Base-by-base conservation (phyloP, 768 basidiomycete species). In the Trametes sanguinea region DNA sequence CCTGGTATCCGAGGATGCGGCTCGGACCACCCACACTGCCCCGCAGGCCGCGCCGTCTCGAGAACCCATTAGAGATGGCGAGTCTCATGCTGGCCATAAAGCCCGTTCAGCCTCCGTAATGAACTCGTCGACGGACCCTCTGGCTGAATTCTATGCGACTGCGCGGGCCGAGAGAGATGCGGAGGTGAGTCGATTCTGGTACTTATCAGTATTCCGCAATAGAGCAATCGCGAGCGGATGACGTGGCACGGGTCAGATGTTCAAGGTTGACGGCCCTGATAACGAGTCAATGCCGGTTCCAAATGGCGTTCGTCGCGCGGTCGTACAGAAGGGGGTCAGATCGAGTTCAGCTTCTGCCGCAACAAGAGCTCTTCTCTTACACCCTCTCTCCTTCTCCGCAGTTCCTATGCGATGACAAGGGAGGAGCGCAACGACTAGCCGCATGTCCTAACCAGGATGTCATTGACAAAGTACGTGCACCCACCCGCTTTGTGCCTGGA, bases 401-500 rank as follows among this genome's bases (percentile, higher is more conserved):
- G 57, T 92, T 84, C 74, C 75, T 83, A 13, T 89, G 88, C 69
- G 89, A 92, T 64, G 74, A 74, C 14, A 82, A 81, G 65, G 76
- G 76, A 30, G 68, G 61, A 72, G 30, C 30, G n/a, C 9, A 37
- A 69, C 47, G 29, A 48, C 68, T 59, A 66, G 62, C 13, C 67
- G 56, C 69, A 4, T 85, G 84, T 32, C 77, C 78, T 3, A 94
- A 94, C 68, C 87, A 92, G 70, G 83, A 87, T 66, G 81, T 94
- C 50, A 80, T 91, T 35, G 86, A 88, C 68, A 90, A 90, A 80
- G 90, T 85, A 64, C 7, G 45, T 22, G 45, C 7, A 46, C 4
- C 22, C 3, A 46, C 22, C 4, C 1, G 22, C 10, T 10, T 6
- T 4, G 10, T 17, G n/a, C 45, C 16, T 27, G 2, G 45, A 6